Percentiles rank a stretch among this genome's conserved stretches.
phyloP scores from a whole-genome alignment of 2,329 filamentous ascomycete species.

The Cercospora sp. region DNA sequence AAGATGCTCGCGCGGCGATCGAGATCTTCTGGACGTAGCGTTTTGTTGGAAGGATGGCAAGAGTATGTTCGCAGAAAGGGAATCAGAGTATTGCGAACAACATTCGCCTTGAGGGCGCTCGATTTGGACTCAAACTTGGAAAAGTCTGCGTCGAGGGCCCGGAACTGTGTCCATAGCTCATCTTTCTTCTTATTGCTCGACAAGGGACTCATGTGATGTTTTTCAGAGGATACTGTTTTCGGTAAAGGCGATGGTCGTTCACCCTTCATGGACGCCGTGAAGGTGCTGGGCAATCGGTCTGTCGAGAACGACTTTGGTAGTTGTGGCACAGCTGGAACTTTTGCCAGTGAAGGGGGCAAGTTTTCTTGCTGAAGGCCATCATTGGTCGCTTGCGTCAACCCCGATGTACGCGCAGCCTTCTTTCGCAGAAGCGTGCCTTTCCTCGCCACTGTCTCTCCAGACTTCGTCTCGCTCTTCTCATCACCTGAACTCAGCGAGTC shows the following conservation, averaged over 20 bases:
- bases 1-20: slow-evolving; percentile 77
- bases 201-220: slow-evolving; percentile 23
- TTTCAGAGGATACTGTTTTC: slow-evolving; percentile 42
- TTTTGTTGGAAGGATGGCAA: slow-evolving; percentile 65
- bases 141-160: slow-evolving; percentile 67
- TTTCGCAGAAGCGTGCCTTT: slow-evolving; percentile 29
- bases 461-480: slow-evolving; percentile 20
- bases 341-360: slow-evolving; percentile 15
- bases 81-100: slow-evolving; percentile 70
- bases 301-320: slow-evolving; percentile 54
- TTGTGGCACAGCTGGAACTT: slow-evolving; percentile 41
- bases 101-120: slow-evolving; percentile 70
- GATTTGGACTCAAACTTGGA: slow-evolving; percentile 76
- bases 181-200: slow-evolving; percentile 60
- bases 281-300: slow-evolving; percentile 46
- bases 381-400: slow-evolving; percentile 21
- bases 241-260: slow-evolving; percentile 48
- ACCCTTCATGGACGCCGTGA: slow-evolving; percentile 39
- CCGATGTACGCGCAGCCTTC: slow-evolving; percentile 22
- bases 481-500: slow-evolving; percentile 21
- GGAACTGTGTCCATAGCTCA: slow-evolving; percentile 68
- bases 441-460: slow-evolving; percentile 18
- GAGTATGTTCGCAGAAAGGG: slow-evolving; percentile 75
- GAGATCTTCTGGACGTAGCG: slow-evolving; percentile 74
- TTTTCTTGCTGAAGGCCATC: slow-evolving; percentile 2